Conservation (phyloP, 2,329 filamentous ascomycete genomes). For the Gremmenia infestans region DNA sequence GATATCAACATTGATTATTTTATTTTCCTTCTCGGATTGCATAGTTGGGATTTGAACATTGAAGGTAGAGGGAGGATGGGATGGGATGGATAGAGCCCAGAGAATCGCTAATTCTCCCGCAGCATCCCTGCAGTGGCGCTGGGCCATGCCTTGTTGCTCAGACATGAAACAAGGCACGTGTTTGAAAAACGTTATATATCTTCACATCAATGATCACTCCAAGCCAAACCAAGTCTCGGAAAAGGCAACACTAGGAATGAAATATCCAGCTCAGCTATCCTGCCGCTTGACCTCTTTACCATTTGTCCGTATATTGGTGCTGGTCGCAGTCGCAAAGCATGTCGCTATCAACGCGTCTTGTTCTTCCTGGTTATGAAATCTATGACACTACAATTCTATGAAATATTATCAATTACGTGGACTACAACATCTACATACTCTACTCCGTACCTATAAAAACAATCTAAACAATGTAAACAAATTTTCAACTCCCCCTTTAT, state of each 20-base stretch:
- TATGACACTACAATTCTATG: too few relatives aligned
- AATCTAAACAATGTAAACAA: too few relatives aligned
- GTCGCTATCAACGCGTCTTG: background rate
- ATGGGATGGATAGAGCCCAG: background rate
- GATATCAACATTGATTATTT: background rate
- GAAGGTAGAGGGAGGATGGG: background rate
- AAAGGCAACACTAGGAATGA: background rate
- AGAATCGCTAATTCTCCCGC: background rate
- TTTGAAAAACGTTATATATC: background rate
- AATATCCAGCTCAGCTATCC: background rate
- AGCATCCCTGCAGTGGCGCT: background rate
- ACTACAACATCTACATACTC: too few relatives aligned
- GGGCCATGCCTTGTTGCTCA: background rate
- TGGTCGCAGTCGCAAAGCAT: background rate
- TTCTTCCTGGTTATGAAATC: too few relatives aligned
- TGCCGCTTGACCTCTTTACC: background rate
- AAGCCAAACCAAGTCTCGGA: background rate
- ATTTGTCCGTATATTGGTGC: background rate
- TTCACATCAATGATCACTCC: background rate
- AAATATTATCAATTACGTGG: too few relatives aligned
- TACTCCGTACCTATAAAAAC: too few relatives aligned
- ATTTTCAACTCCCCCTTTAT: too few relatives aligned
- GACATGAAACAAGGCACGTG: background rate
- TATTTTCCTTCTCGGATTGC: background rate
- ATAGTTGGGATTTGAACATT: background rate